A percentile compares a stretch with the other conserved stretches of the same genome.
Evolutionary conservation across 768 basidiomycete genomes (phyloP).

Genomic region (Clitopilus passeckerianus): DNA sequence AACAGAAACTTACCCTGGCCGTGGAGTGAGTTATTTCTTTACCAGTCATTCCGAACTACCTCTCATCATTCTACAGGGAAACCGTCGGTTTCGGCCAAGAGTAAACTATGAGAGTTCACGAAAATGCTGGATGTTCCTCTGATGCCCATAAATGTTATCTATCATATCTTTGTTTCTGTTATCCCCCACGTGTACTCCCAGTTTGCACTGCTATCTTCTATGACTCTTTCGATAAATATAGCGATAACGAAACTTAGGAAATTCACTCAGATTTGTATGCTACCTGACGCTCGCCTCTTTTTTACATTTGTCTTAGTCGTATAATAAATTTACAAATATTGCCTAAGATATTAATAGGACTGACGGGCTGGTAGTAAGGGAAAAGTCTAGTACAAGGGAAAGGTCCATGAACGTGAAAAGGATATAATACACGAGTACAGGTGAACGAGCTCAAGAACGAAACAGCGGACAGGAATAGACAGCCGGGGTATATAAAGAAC

Average conservation of each 20-base stretch:
- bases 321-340: slow-evolving; percentile 9
- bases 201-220: background rate
- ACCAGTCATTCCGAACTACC: slow-evolving; percentile 6
- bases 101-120: slow-evolving; percentile 30
- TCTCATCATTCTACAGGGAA: slow-evolving; percentile 46
- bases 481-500: background rate
- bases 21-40: slow-evolving; percentile 67
- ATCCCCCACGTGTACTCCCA: background rate
- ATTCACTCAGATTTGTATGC: background rate
- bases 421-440: background rate
- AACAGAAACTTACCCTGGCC: slow-evolving; percentile 92
- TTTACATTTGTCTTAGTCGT: slow-evolving; percentile 6
- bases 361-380: slow-evolving; percentile 1
- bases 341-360: slow-evolving; percentile 8
- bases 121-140: background rate
- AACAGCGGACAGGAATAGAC: background rate
- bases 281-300: background rate
- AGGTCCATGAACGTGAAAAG: background rate
- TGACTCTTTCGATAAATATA: background rate
- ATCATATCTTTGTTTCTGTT: slow-evolving; percentile 4
- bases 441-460: background rate
- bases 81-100: slow-evolving; percentile 95
- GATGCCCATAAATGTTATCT: background rate
- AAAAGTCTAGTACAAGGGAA: background rate
- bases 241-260: background rate